phyloP scores from a whole-genome alignment of 441 rosid species.

The Croton laevigatus region DNA sequence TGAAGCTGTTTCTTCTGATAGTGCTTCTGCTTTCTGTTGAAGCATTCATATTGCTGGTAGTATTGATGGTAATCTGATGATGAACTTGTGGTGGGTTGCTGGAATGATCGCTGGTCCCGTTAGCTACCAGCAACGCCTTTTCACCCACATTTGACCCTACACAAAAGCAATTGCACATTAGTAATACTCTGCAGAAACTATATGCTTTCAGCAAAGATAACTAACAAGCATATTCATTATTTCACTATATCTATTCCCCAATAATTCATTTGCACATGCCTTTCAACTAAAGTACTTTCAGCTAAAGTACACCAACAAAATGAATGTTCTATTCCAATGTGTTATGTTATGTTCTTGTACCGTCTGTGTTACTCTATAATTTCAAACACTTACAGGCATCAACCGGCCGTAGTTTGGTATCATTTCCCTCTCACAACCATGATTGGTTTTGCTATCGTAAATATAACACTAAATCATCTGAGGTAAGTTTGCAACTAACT shows the following conservation, averaged over 20 bases:
- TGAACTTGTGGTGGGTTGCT: conserved; percentile 42
- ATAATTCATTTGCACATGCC: conserved; percentile 15
- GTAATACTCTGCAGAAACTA: background rate
- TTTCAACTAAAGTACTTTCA: background rate
- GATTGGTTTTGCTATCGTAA: background rate
- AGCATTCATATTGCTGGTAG: conserved; percentile 39
- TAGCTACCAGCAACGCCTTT: conserved; percentile 26
- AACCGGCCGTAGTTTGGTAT: conserved; percentile 8
- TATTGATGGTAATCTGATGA: conserved; percentile 72
- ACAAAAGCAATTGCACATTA: conserved; percentile 11
- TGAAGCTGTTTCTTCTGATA: conserved; percentile 61
- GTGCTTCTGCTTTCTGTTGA: conserved; percentile 44
- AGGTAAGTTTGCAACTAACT: background rate
- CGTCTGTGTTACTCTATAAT: no score
- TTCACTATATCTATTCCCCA: conserved; percentile 4
- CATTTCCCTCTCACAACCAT: conserved; percentile 20
- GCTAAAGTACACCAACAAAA: conserved; percentile 11
- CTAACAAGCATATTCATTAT: background rate
- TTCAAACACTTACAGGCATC: no score
- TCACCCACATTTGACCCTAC: conserved; percentile 58
- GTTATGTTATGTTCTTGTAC: no score
- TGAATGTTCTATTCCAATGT: background rate
- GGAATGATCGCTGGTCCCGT: conserved; percentile 34
- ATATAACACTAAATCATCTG: background rate
- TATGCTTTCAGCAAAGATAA: background rate